These are phyloP conservation scores for Plasmodium malariae DNA, from an alignment of 169 alveolate genomes.

Conservation along the genomic window DNA sequence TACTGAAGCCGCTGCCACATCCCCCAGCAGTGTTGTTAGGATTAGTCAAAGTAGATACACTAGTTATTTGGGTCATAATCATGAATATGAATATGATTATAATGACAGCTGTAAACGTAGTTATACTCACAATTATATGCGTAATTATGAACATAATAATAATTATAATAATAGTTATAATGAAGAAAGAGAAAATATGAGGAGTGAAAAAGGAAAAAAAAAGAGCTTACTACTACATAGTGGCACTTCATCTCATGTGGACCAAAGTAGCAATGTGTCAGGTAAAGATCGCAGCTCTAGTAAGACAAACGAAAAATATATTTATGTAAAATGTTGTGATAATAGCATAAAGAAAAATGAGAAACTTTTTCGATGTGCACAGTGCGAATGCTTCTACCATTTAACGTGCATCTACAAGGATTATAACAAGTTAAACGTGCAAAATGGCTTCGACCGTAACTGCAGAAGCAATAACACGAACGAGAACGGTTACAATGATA, in stretches of 20 bases:
- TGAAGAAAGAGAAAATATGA: background rate
- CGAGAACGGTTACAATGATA: background rate
- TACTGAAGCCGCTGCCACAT: too few species aligned
- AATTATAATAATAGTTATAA: background rate
- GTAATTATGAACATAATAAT: too few species aligned
- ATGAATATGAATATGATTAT: too few species aligned
- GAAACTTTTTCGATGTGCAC: background rate
- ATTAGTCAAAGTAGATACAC: too few species aligned
- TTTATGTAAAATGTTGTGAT: conserved; percentile 35
- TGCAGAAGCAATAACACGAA: too few species aligned
- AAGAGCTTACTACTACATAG: too few species aligned
- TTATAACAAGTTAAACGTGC: background rate
- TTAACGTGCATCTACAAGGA: conserved; percentile 18
- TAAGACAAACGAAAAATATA: conserved; percentile 1
- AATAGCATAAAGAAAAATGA: conserved; percentile 5
- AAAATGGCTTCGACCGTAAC: background rate
- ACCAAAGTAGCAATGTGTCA: background rate
- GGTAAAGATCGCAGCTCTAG: background rate
- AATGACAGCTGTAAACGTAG: too few species aligned
- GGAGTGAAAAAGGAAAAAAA: too few species aligned
- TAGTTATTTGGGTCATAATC: too few species aligned
- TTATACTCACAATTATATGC: too few species aligned
- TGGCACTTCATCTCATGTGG: too few species aligned
- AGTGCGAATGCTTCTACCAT: conserved; percentile 55
- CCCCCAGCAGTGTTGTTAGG: too few species aligned